A percentile compares a stretch with the other conserved stretches of the same genome.
Evolutionary conservation across 495 filamentous ascomycete genomes (phyloP).

Genomic region (Hypoxylon cercidicola): DNA sequence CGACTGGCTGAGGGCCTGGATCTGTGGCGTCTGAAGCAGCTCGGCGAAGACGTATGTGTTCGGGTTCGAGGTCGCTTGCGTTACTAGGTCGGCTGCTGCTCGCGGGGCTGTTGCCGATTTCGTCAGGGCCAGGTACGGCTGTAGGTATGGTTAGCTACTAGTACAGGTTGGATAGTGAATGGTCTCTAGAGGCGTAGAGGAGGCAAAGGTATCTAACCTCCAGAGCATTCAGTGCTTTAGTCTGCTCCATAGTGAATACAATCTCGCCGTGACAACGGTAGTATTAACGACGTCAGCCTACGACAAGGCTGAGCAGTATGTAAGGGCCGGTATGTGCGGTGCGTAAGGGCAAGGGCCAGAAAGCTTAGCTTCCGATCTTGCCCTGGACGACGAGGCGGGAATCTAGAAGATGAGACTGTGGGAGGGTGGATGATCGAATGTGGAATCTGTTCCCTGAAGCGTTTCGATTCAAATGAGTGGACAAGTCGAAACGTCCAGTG

Average conservation of each 20-base stretch:
- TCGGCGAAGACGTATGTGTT: constrained; percentile 96
- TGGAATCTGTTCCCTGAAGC: not conserved
- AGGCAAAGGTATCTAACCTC: constrained; percentile 52
- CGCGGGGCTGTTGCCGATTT: constrained; percentile 86
- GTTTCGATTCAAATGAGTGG: not conserved
- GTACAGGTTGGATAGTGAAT: no score
- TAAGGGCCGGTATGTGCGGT: no score
- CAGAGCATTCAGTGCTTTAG: constrained; percentile 85
- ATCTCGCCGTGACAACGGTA: constrained; percentile 16
- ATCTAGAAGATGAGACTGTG: no score
- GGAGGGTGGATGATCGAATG: no score
- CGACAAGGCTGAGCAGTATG: constrained; percentile 29
- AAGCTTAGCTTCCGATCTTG: constrained; percentile 29
- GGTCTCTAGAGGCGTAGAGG: not conserved
- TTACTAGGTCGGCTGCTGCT: constrained; percentile 85
- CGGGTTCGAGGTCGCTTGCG: constrained; percentile 84
- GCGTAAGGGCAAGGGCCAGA: constrained; percentile 11
- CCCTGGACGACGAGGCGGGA: not conserved
- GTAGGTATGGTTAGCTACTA: constrained; percentile 30
- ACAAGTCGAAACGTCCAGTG: constrained; percentile 9
- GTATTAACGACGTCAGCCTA: constrained; percentile 40
- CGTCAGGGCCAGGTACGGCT: constrained; percentile 88
- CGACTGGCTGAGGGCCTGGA: constrained; percentile 73
- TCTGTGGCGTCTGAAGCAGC: constrained; percentile 82
- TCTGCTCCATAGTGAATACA: constrained; percentile 76